Percentiles rank a stretch among this genome's conserved stretches.
Evolutionary conservation across 1,139 yeast species (phyloP).

Genomic region (Pneumocystis oryctolagi): DNA sequence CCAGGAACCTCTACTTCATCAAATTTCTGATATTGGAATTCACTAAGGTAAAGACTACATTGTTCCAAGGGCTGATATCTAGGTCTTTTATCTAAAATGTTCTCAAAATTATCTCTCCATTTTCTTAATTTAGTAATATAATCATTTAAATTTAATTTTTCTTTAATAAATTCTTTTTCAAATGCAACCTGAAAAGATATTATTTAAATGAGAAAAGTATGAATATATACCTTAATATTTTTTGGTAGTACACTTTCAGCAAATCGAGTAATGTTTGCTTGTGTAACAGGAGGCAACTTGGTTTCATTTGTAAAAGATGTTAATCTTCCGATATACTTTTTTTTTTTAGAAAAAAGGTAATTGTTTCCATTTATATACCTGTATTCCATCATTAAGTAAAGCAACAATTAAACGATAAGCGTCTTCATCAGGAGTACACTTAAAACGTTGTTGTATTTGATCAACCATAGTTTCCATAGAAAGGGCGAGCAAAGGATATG

Average conservation of each 20-base stretch:
- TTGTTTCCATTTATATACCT: slow-evolving; percentile 19
- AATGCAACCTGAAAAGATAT: slow-evolving; percentile 42
- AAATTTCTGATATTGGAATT: slow-evolving; percentile 93
- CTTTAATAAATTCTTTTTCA: slow-evolving; percentile 75
- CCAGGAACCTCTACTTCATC: slow-evolving; percentile 98
- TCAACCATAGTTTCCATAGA: slow-evolving; percentile 91
- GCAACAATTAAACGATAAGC: slow-evolving; percentile 90
- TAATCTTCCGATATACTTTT: slow-evolving; percentile 47
- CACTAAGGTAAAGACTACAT: slow-evolving; percentile 86
- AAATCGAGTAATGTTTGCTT: slow-evolving; percentile 72
- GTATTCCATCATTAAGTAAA: slow-evolving; percentile 81
- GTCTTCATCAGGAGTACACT: slow-evolving; percentile 90
- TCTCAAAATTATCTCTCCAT: slow-evolving; percentile 91
- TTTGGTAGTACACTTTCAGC: slow-evolving; percentile 90
- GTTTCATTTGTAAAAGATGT: slow-evolving; percentile 81
- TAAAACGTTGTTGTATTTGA: slow-evolving; percentile 86
- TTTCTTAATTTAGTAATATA: slow-evolving; percentile 69
- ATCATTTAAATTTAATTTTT: slow-evolving; percentile 78
- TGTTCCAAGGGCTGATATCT: slow-evolving; percentile 71
- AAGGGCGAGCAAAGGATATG: slow-evolving; percentile 82
- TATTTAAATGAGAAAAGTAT: background rate
- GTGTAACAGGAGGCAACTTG: slow-evolving; percentile 79
- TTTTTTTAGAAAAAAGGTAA: slow-evolving; percentile 22
- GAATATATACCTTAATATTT: slow-evolving; percentile 39
- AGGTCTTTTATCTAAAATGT: slow-evolving; percentile 63